A percentile compares a stretch with the other conserved stretches of the same genome.
phyloP scores from a whole-genome alignment of 192 early-diverging fungal genomes.

The Jimgerdemannia flammicorona region DNA sequence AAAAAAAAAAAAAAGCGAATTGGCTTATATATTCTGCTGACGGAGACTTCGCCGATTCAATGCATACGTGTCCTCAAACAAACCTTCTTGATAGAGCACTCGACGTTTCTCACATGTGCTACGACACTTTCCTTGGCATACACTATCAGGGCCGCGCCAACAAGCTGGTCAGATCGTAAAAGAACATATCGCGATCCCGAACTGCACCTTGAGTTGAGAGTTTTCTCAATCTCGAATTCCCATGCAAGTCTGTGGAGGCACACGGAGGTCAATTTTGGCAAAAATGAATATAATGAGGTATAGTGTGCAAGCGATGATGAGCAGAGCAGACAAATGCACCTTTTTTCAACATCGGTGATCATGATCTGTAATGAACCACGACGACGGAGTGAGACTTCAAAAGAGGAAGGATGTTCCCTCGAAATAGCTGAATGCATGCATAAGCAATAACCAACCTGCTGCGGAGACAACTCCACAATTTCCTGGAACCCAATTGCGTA shows the following conservation, averaged over 20 bases:
- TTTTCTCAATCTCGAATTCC: constrained; percentile 49
- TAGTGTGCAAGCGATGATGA: too few species aligned
- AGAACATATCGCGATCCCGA: constrained; percentile 60
- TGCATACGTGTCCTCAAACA: background rate
- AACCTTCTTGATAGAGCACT: constrained; percentile 78
- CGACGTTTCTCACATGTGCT: constrained; percentile 73
- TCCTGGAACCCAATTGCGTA: constrained; percentile 93
- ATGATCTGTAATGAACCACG: constrained; percentile 43
- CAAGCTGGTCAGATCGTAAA: constrained; percentile 83
- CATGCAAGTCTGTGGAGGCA: constrained; percentile 22
- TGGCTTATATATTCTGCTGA: background rate
- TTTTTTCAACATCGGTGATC: constrained; percentile 57
- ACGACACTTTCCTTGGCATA: constrained; percentile 74
- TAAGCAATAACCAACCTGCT: constrained; percentile 34
- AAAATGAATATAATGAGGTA: too few species aligned
- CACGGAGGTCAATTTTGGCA: too few species aligned
- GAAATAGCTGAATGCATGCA: background rate
- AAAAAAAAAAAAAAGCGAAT: background rate
- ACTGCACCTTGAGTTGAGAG: constrained; percentile 38
- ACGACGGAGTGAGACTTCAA: too few species aligned
- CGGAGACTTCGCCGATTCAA: too few species aligned
- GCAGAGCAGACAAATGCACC: constrained; percentile 29
- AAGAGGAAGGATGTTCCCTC: too few species aligned
- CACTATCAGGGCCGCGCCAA: constrained; percentile 86
- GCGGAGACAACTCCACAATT: constrained; percentile 84